A percentile compares a stretch with the other conserved stretches of the same genome.
phyloP scores from a whole-genome alignment of 1,284 basidiomycete genomes.

The Trametes sp. region DNA sequence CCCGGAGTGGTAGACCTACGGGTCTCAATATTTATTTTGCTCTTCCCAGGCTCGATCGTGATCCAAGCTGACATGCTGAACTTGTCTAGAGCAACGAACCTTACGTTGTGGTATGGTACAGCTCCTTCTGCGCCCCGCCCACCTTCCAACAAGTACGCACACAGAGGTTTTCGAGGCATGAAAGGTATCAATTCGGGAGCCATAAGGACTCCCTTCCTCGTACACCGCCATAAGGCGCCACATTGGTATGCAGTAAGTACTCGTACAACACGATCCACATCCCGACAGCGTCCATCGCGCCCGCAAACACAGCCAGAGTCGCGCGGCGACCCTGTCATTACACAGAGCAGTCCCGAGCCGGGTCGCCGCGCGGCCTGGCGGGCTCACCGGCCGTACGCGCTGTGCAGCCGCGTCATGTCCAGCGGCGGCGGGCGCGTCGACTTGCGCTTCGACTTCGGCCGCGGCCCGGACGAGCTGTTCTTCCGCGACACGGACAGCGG shows the following conservation, averaged over 20 bases:
- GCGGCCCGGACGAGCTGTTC: slow-evolving; percentile 11
- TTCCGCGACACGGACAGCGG: slow-evolving; percentile 7
- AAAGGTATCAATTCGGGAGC: neutral
- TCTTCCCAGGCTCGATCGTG: neutral
- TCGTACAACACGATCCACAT: slow-evolving; percentile 26
- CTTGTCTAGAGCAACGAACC: too few species aligned
- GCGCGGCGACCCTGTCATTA: slow-evolving; percentile 26
- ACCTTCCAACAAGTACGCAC: too few species aligned
- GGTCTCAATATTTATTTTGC: slow-evolving; percentile 33
- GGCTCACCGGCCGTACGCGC: slow-evolving; percentile 30
- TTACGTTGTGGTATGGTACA: too few species aligned
- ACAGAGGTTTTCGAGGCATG: neutral
- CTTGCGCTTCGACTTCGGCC: slow-evolving; percentile 27
- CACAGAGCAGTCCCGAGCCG: slow-evolving; percentile 3
- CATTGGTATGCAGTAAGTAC: slow-evolving; percentile 7
- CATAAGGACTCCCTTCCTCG: neutral
- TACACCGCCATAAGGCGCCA: slow-evolving; percentile 3
- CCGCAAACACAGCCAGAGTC: slow-evolving; percentile 5
- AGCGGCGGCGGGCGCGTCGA: slow-evolving; percentile 30
- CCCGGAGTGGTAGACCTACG: slow-evolving; percentile 34
- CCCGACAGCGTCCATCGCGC: neutral
- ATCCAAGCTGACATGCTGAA: too few species aligned
- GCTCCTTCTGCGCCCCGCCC: too few species aligned
- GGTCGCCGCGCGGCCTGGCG: slow-evolving; percentile 23
- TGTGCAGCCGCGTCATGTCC: slow-evolving; percentile 32